Conservation (phyloP, 495 filamentous ascomycete genomes). For the Aspergillus asperescens region DNA sequence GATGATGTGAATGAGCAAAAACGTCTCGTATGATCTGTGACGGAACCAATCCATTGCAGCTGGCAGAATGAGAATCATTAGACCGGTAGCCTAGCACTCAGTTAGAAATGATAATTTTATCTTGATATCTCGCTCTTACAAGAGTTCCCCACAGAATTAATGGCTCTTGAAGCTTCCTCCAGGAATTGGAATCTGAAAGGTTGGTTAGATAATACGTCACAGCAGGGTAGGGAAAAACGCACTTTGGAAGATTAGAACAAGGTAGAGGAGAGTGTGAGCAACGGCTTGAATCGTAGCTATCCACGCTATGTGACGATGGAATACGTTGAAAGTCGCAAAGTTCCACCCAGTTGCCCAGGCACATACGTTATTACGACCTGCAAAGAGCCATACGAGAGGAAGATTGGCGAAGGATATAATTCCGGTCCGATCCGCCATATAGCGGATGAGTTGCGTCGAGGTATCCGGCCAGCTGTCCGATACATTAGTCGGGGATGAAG, state of each 20-base stretch:
- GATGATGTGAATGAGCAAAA: conserved; percentile 49
- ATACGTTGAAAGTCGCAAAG: conserved; percentile 48
- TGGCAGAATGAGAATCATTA: conserved; percentile 43
- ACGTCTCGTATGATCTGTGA: conserved; percentile 47
- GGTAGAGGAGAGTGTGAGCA: conserved; percentile 38
- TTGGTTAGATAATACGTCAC: not conserved
- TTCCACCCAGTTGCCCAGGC: conserved; percentile 53
- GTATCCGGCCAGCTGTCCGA: conserved; percentile 31
- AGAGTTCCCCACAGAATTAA: conserved; percentile 38
- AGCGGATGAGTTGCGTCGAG: conserved; percentile 32
- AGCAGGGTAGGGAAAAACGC: conserved; percentile 9
- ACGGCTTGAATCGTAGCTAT: conserved; percentile 48
- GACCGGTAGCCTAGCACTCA: conserved; percentile 39
- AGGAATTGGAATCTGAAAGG: conserved; percentile 24
- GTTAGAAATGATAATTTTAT: not conserved
- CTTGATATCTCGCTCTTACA: conserved; percentile 19
- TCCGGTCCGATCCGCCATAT: conserved; percentile 49
- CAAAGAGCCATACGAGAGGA: conserved; percentile 48
- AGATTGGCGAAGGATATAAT: conserved; percentile 49
- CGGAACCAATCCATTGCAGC: conserved; percentile 47
- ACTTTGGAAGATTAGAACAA: conserved; percentile 30
- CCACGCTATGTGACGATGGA: conserved; percentile 53
- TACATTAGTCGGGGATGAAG: conserved; percentile 10
- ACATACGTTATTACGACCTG: conserved; percentile 51
- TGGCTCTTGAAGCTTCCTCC: conserved; percentile 27